Evolutionary conservation across 2,329 filamentous ascomycete genomes (phyloP), one percentile per base, ranked within the genome.

Genomic region (Botrytis aclada): DNA sequence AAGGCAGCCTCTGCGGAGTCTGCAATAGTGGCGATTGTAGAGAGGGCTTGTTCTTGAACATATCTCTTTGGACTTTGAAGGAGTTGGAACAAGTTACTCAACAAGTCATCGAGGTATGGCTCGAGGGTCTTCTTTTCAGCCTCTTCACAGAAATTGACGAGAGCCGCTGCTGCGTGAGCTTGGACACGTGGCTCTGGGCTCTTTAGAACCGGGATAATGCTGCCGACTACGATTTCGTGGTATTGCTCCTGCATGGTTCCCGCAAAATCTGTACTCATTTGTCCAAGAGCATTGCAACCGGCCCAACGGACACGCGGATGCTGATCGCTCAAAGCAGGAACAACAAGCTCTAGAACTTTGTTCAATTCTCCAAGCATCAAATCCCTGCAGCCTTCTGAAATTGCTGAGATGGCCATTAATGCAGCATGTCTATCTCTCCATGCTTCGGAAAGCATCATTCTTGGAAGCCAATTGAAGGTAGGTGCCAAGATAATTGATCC

Each of bases 251-350:
- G 96, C 95, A 99, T 98, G 18, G 93, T 97, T 20, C 95, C 95
- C 20, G 97, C 95, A 82, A 99, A 99, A 81, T 99, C 96, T 45
- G 96, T 99, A 84, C 95, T 98, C 96, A 99, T 99, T 83, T 99
- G 96, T 41, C 96, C 96, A n/a, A 99, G 88, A 60, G 96, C 96
- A 81, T 99, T 98, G 85, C 96, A 99, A 47, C 95, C 96, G 70
- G 96, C 96, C 91, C 97, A 99, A 79, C 95, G 92, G 72, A 99
- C 96, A 80, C 96, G 93, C 58, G 96, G 93, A 81, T 99, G 96
- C 56, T 92, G 88, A 80, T 99, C 95, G 78, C 92, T 90, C 51
- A 99, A 87, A 51, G 95, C 93, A 25, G 96, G 96, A 67, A 98
- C 90, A n/a, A 99, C 95, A 72, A 99, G 87, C 76, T 97, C 94